Evolutionary conservation across 345 rosid genomes (phyloP).

Genomic region (Melastoma malabathricum): DNA sequence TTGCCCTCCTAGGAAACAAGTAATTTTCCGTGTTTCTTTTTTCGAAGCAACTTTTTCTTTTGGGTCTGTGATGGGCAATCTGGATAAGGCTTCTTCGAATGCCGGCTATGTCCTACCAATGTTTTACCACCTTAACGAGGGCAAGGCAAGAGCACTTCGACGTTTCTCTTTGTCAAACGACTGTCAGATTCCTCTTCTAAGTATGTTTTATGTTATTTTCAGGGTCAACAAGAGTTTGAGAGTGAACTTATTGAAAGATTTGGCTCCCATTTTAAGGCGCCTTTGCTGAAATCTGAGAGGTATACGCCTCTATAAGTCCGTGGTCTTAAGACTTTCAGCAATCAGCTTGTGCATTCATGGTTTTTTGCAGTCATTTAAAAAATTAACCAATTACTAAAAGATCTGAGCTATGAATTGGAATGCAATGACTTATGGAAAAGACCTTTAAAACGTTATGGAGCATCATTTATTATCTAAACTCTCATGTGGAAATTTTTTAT

Average conservation of each 20-base stretch:
- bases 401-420: too few relatives aligned
- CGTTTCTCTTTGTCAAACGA: slow-evolving; percentile 1
- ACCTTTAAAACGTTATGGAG: too few relatives aligned
- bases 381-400: too few relatives aligned
- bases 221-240: slow-evolving; percentile 80
- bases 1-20: slow-evolving; percentile 3
- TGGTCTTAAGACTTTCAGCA: background rate
- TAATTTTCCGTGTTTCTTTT: slow-evolving; percentile 3
- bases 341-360: too few relatives aligned
- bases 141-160: slow-evolving; percentile 47
- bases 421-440: too few relatives aligned
- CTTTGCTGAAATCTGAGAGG: slow-evolving; percentile 74
- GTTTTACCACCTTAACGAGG: slow-evolving; percentile 95
- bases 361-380: too few relatives aligned
- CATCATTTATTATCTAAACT: too few relatives aligned
- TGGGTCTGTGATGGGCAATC: slow-evolving; percentile 59
- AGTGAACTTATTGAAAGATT: slow-evolving; percentile 79
- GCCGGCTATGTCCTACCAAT: slow-evolving; percentile 89
- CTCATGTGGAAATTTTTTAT: background rate
- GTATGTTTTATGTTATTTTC: slow-evolving; percentile 6
- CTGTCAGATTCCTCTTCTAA: too few relatives aligned
- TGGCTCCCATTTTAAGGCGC: slow-evolving; percentile 82
- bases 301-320: slow-evolving; percentile 10
- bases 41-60: slow-evolving; percentile 10
- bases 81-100: slow-evolving; percentile 70